Percentiles rank a stretch among this genome's conserved stretches.
Conservation (phyloP, 2,329 filamentous ascomycete species). For the Colletotrichum sp. region DNA sequence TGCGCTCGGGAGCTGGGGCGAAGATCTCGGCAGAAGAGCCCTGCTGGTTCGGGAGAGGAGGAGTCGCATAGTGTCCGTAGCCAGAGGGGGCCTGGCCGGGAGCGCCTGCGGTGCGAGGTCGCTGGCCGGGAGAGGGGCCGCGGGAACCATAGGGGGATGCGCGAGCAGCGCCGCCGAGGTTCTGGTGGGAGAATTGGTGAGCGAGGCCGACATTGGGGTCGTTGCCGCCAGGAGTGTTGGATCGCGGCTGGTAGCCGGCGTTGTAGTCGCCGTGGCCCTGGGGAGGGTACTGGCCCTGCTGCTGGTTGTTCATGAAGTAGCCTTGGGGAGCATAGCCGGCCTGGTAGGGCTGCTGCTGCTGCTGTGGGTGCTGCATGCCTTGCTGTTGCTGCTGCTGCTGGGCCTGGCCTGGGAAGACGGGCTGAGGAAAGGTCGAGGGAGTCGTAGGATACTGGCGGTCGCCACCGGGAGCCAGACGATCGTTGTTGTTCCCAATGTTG, state of each 20-base stretch:
- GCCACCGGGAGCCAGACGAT: conserved; percentile 63
- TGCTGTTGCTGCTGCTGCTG: conserved; percentile 44
- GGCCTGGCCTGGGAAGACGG: conserved; percentile 64
- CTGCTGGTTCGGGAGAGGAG: conserved; percentile 67
- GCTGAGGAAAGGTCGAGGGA: conserved; percentile 95
- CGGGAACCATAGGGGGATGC: conserved; percentile 73
- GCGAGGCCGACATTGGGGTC: conserved; percentile 91
- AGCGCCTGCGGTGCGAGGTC: conserved; percentile 84
- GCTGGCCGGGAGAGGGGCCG: conserved; percentile 71
- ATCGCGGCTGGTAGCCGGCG: conserved; percentile 53
- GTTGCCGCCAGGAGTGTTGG: conserved; percentile 67
- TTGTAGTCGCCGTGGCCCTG: conserved; percentile 49
- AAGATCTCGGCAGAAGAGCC: conserved; percentile 73
- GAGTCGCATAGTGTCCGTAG: conserved; percentile 71
- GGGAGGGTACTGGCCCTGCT: conserved; percentile 49
- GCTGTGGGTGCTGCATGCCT: conserved; percentile 30
- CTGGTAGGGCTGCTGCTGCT: conserved; percentile 50
- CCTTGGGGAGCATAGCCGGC: conserved; percentile 49
- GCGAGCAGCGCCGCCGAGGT: conserved; percentile 77
- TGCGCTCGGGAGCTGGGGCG: conserved; percentile 80
- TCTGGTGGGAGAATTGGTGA: conserved; percentile 97
- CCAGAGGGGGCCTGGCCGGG: conserved; percentile 62
- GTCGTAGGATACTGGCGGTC: conserved; percentile 84
- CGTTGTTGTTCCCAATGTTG: conserved; percentile 71
- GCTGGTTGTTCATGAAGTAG: conserved; percentile 70